Evolutionary conservation across 768 basidiomycete genomes (phyloP), one percentile per base, ranked within the genome.

Genomic region (Strobilomyces echinocephalus): DNA sequence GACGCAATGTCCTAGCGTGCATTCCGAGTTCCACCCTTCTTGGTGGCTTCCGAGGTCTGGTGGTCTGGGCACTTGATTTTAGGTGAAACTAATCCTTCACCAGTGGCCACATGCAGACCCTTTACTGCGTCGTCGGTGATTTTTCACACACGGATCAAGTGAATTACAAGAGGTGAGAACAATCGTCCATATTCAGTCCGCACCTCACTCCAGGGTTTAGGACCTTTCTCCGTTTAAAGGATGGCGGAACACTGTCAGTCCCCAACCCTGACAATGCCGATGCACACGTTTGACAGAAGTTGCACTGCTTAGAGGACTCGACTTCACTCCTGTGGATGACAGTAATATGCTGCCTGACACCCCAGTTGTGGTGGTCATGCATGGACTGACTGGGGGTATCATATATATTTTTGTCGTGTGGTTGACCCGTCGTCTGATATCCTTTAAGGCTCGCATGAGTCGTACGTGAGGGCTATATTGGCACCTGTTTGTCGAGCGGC

Each of bases 401-500:
- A 24, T 24, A 24, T 24, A n/a, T 49, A 15, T 44, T 28, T 39
- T 39, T 40, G 35, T 53, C 18, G 34, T 42, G 39, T 33, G 21
- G 31, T 33, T 11, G 28, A 35, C 26, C 42, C 31, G 41, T 56
- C 39, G 30, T 24, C 26, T 59, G 33, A 61, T 31, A 24, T 36
- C 40, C 53, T 49, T 57, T 54, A 57, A 91, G 90, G 91, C 36
- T 92, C 90, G 18, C 83, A 95, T 65, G 95, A 95, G 75, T 77
- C 85, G 18, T 98, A 97, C 64, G 89, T 97, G 41, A 78, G 92
- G 57, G 84, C 88, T 28, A 78, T 97, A 43, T 74, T 98, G 4
- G 79, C 81, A 46, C 85, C 82, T 54, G 87, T 85, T 14, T 86
- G 86, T 66, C 76, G 77, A 28, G 79, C 88, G 26, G 77, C 84